Percentiles rank a stretch among this genome's conserved stretches.
These are phyloP conservation scores for Solanum chmielewskii DNA, from an alignment of 257 asterid species.

Conservation along the genomic window DNA sequence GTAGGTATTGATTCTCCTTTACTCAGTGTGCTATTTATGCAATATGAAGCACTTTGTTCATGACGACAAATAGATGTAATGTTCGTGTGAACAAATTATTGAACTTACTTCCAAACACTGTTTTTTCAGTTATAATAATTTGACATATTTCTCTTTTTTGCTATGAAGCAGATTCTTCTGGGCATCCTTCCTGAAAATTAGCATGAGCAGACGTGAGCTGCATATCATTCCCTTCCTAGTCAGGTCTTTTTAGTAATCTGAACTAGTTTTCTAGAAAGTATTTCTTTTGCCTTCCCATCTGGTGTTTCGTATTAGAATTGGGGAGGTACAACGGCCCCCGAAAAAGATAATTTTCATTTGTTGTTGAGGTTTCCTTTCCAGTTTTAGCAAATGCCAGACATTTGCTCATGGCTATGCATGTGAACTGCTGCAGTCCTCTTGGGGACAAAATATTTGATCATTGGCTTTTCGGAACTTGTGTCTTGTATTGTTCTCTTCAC, in stretches of 20 bases:
- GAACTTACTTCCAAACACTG: not conserved
- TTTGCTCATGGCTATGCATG: not conserved
- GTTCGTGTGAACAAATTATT: not conserved
- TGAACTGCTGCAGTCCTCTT: not conserved
- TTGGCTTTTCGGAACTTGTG: not conserved
- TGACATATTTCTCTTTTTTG: not conserved
- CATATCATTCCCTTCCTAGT: not conserved
- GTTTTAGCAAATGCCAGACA: not conserved
- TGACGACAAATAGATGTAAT: not conserved
- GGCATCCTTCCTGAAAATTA: slow-evolving; percentile 71
- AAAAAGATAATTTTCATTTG: not conserved
- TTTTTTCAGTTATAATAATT: not conserved
- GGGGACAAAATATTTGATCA: not conserved
- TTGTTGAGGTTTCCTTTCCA: not conserved
- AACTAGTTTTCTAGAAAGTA: not conserved
- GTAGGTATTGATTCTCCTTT: slow-evolving; percentile 34
- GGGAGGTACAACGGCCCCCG: not conserved
- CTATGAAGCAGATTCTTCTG: slow-evolving; percentile 47
- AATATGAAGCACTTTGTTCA: not conserved
- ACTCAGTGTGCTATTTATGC: not conserved
- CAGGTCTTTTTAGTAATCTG: not conserved
- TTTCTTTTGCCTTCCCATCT: not conserved
- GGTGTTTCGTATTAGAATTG: not conserved
- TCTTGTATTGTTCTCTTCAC: not conserved
- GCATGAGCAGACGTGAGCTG: slow-evolving; percentile 31